Conservation (phyloP, 257 asterid genomes). For the Solanum bulbocastanum region DNA sequence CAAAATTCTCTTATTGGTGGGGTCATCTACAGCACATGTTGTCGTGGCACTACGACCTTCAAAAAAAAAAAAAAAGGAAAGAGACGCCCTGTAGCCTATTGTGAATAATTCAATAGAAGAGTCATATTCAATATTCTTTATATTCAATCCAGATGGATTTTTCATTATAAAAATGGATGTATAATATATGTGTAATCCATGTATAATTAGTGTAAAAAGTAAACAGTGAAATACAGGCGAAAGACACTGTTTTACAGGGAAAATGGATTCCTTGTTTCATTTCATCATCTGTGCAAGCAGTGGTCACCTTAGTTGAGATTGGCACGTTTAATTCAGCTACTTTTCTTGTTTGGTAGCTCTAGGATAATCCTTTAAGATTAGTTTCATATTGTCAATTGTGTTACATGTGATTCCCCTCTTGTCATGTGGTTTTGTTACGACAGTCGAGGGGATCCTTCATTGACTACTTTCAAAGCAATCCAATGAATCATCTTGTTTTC, state of each 20-base stretch:
- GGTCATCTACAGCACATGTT: background rate
- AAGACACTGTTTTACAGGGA: background rate
- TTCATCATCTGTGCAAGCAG: background rate
- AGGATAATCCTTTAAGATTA: background rate
- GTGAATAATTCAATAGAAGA: background rate
- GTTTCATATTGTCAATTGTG: background rate
- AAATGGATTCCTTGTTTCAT: background rate
- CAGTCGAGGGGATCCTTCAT: background rate
- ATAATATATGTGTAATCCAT: background rate
- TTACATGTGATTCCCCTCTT: background rate
- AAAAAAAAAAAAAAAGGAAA: background rate
- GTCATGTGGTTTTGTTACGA: background rate
- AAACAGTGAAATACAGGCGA: background rate
- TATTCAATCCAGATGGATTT: background rate
- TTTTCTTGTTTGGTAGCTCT: background rate
- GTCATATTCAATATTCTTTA: background rate
- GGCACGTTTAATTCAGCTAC: background rate
- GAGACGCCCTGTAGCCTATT: background rate
- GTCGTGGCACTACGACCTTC: background rate
- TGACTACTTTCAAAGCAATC: background rate
- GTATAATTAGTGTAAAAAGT: background rate
- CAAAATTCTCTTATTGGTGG: background rate
- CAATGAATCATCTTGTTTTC: background rate
- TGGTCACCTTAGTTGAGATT: background rate
- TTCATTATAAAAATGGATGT: background rate